A percentile compares a stretch with the other conserved stretches of the same genome.
Evolutionary conservation across 2,329 filamentous ascomycete species (phyloP).

Genomic region (Sporothrix mexicana): DNA sequence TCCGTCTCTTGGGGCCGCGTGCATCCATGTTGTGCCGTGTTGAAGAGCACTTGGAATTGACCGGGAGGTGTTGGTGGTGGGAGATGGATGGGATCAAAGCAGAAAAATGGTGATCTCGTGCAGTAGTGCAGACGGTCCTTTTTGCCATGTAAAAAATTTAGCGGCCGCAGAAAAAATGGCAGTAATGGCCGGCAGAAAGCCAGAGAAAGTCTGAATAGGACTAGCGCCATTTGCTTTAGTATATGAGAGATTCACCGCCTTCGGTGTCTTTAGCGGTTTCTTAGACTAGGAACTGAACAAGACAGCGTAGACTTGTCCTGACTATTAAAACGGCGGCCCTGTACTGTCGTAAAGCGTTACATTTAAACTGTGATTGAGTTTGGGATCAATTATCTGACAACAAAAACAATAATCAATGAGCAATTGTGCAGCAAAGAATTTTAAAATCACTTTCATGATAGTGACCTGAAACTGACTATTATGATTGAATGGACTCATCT

Average conservation of each 20-base stretch:
- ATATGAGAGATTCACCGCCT: conserved; percentile 16
- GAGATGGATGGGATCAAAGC: background rate
- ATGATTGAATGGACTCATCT: too few relatives aligned
- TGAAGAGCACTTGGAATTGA: background rate
- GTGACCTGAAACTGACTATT: too few relatives aligned
- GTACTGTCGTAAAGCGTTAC: too few relatives aligned
- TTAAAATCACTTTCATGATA: too few relatives aligned
- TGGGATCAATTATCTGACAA: too few relatives aligned
- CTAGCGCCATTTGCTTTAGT: background rate
- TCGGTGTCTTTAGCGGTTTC: conserved; percentile 14
- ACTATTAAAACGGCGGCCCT: too few relatives aligned
- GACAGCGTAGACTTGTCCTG: too few relatives aligned
- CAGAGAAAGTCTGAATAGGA: conserved; percentile 35
- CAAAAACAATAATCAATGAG: too few relatives aligned
- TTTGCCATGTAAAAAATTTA: conserved; percentile 28
- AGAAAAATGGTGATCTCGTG: background rate
- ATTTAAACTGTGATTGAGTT: too few relatives aligned
- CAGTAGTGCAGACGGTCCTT: background rate
- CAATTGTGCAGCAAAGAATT: too few relatives aligned
- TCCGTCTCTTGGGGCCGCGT: conserved; percentile 62
- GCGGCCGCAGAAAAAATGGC: conserved; percentile 32
- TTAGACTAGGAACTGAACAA: too few relatives aligned
- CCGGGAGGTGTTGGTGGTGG: background rate
- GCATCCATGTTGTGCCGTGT: conserved; percentile 50
- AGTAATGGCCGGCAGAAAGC: conserved; percentile 29